A percentile compares a stretch with the other conserved stretches of the same genome.
phyloP scores from a whole-genome alignment of 768 basidiomycete genomes.

The Auriculariales sp. region DNA sequence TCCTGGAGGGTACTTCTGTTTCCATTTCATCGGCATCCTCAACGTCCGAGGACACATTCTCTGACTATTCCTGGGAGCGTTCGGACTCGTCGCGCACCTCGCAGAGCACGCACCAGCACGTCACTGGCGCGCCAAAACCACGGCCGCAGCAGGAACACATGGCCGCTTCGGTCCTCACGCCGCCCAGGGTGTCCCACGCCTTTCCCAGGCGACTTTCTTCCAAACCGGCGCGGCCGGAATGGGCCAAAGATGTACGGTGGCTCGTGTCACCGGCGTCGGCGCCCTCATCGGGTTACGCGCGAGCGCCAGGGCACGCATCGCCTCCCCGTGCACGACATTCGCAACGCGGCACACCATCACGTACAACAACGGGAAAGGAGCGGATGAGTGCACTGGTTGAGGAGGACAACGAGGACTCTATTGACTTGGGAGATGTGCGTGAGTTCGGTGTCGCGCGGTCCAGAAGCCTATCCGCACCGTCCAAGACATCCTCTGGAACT shows the following conservation, averaged over 20 bases:
- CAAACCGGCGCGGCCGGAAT: conserved; percentile 38
- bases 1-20: too few relatives aligned
- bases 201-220: neutral
- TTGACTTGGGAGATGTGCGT: conserved; percentile 9
- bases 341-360: too few relatives aligned
- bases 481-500: conserved; percentile 10
- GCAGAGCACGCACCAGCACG: conserved; percentile 10
- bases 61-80: neutral
- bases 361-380: neutral
- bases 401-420: conserved; percentile 22
- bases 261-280: conserved; percentile 26
- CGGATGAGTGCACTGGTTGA: conserved; percentile 25
- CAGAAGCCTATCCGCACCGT: neutral
- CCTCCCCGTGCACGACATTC: too few relatives aligned
- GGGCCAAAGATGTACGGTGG: conserved; percentile 57
- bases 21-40: conserved; percentile 10
- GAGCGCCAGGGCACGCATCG: conserved; percentile 1
- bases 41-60: conserved; percentile 1
- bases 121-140: conserved; percentile 1
- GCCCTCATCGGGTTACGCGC: neutral
- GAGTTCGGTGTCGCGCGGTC: neutral
- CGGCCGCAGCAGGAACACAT: neutral
- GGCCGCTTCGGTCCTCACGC: neutral
- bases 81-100: conserved; percentile 7
- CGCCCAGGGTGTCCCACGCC: conserved; percentile 1